Base-by-base conservation (phyloP, 208 protist species). In the Phytomonas sp. region DNA sequence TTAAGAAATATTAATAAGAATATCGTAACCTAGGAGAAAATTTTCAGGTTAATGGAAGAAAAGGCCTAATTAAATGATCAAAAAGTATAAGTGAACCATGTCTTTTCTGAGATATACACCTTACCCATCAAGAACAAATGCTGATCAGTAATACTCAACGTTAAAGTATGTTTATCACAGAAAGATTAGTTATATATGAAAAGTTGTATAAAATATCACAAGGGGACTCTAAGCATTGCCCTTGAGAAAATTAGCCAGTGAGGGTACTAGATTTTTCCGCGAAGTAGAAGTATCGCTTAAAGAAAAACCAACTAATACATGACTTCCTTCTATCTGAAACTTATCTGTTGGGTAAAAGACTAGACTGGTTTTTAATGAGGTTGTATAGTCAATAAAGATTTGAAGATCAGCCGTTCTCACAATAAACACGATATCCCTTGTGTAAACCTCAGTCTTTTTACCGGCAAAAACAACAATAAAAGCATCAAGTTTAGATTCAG, bases 211-310 rank as follows among this genome's bases (percentile, higher is more conserved):
- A 56, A 56, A 56, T 56, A 56, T 56, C 16, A 56, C 11, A 56
- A 23, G 23, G n/a, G 19, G 11, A 26, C 45, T 56, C 26, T 26
- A 19, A 56, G 45, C 26, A 11, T 26, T 56, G 19, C 16, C 19
- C 23, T n/a, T 33, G 60, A 94, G 72, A 71, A 89, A 94, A 33
- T 75, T 71, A 34, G 66, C 63, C 8, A 94, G 72, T 16, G 79
- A 83, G 6, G 89, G 89, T 29, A 79, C 78, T 6, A 94, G 78
- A 33, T 76, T 74, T 67, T 94, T 94, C 26, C 89, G 82, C 23
- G 89, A 94, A 60, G 90, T 74, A 4, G 87, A 78, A 8, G 86
- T 70, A 69, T 95, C 87, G 52, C 82, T 95, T 10, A 92, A 75
- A 8, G 80, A 81, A 71, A 87, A 93, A 4, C 74, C 76, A 12